phyloP scores from a whole-genome alignment of 2,329 filamentous ascomycete genomes.

The Mollisia scopiformis region DNA sequence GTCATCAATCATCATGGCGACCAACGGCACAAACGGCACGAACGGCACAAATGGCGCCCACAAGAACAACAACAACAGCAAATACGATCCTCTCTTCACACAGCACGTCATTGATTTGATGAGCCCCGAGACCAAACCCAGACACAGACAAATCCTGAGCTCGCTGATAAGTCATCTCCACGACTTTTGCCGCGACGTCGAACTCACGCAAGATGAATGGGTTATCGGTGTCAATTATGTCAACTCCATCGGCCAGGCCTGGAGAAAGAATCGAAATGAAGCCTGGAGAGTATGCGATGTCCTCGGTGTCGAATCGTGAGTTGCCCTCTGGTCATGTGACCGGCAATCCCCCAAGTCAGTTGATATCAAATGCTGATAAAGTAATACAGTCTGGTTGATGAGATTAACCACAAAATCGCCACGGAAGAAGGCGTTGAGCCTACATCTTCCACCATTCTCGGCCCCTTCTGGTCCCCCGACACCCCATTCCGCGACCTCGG shows the following conservation, averaged over 20 bases:
- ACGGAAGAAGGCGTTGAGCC: slow-evolving; percentile 24
- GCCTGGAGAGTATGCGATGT: slow-evolving; percentile 74
- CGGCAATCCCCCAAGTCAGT: neutral
- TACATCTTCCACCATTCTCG: slow-evolving; percentile 72
- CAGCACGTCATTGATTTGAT: slow-evolving; percentile 73
- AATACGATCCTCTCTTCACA: slow-evolving; percentile 79
- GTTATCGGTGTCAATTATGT: slow-evolving; percentile 74
- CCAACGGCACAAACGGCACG: slow-evolving; percentile 11
- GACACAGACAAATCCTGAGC: slow-evolving; percentile 65
- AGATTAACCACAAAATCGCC: slow-evolving; percentile 40
- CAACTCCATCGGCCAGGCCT: slow-evolving; percentile 72
- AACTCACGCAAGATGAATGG: slow-evolving; percentile 79
- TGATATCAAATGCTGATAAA: slow-evolving; percentile 9
- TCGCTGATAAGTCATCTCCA: slow-evolving; percentile 73
- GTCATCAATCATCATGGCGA: slow-evolving; percentile 3
- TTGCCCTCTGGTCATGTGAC: slow-evolving; percentile 23
- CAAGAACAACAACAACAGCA: slow-evolving; percentile 10
- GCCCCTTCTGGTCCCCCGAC: slow-evolving; percentile 80
- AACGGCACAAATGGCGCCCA: slow-evolving; percentile 3
- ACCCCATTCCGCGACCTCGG: slow-evolving; percentile 73
- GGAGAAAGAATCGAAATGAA: slow-evolving; percentile 71
- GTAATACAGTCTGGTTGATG: slow-evolving; percentile 63
- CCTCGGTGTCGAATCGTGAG: slow-evolving; percentile 72
- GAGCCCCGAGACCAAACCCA: slow-evolving; percentile 67
- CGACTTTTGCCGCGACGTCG: slow-evolving; percentile 77